Conservation (phyloP, 768 basidiomycete genomes). For the Tylopilus felleus region DNA sequence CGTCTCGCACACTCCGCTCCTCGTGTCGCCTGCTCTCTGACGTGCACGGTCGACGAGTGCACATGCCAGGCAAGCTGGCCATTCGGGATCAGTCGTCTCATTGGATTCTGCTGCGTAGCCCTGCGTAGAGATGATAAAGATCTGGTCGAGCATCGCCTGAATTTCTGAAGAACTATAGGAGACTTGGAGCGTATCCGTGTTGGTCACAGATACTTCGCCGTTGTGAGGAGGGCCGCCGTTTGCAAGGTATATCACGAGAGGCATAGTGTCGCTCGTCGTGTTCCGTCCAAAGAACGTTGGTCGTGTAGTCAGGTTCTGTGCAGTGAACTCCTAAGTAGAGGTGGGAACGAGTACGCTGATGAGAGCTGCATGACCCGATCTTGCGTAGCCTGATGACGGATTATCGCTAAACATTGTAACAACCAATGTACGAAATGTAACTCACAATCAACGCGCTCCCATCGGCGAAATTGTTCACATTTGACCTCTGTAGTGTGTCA, state of each 20-base stretch:
- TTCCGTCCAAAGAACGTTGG: conserved; percentile 51
- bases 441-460: conserved; percentile 29
- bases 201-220: conserved; percentile 38
- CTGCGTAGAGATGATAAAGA: conserved; percentile 40
- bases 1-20: conserved; percentile 31
- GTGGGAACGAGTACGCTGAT: conserved; percentile 33
- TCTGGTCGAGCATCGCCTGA: conserved; percentile 45
- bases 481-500: conserved; percentile 11
- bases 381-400: conserved; percentile 21
- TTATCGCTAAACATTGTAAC: not conserved
- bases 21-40: conserved; percentile 17
- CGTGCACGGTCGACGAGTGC: conserved; percentile 48
- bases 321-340: conserved; percentile 25
- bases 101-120: conserved; percentile 32
- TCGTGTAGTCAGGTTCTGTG: conserved; percentile 33
- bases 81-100: conserved; percentile 37
- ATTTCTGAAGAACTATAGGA: conserved; percentile 37
- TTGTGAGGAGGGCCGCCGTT: conserved; percentile 45
- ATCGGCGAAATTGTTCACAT: conserved; percentile 19
- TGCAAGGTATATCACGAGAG: conserved; percentile 55
- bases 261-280: conserved; percentile 31
- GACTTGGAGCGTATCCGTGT: conserved; percentile 40
- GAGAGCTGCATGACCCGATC: conserved; percentile 38
- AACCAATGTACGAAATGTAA: not conserved
- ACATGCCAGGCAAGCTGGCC: conserved; percentile 50